phyloP scores from a whole-genome alignment of 179 eudicot species.

The Camellia oleifera region DNA sequence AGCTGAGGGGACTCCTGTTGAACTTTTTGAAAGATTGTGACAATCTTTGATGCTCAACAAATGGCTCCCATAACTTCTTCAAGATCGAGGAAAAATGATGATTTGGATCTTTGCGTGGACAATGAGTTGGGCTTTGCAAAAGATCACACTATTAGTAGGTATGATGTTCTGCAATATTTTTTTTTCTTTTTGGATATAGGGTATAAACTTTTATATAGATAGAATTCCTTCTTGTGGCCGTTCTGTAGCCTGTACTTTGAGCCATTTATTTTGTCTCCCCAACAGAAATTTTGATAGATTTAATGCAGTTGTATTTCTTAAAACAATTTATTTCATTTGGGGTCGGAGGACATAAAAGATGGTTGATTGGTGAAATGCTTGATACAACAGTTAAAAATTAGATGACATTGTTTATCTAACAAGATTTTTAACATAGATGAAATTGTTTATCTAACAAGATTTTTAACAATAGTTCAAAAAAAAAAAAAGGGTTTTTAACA shows the following conservation, averaged over 20 bases:
- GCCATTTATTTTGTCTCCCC: neutral
- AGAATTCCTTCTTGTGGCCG: neutral
- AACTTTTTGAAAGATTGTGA: conserved; percentile 76
- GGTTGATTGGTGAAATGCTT: neutral
- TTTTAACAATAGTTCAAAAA: too few species aligned
- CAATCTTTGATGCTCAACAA: conserved; percentile 73
- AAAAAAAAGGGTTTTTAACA: neutral
- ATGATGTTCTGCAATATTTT: neutral
- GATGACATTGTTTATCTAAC: too few species aligned
- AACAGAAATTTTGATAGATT: neutral
- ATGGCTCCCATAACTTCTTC: conserved; percentile 79
- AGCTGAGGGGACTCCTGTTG: conserved; percentile 78
- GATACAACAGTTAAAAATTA: too few species aligned
- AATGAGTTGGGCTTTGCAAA: conserved; percentile 92
- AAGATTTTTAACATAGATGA: too few species aligned
- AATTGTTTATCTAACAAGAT: too few species aligned
- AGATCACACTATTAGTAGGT: conserved; percentile 96
- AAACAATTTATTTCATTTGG: neutral
- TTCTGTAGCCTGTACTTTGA: neutral
- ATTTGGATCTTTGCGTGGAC: conserved; percentile 80
- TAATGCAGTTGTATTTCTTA: neutral
- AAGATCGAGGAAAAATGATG: conserved; percentile 72
- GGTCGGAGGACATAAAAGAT: neutral
- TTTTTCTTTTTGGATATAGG: neutral
- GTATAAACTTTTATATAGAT: neutral